Evolutionary conservation across 805 yeast genomes (phyloP).

Genomic region (Schizosaccharomyces japonicus): DNA sequence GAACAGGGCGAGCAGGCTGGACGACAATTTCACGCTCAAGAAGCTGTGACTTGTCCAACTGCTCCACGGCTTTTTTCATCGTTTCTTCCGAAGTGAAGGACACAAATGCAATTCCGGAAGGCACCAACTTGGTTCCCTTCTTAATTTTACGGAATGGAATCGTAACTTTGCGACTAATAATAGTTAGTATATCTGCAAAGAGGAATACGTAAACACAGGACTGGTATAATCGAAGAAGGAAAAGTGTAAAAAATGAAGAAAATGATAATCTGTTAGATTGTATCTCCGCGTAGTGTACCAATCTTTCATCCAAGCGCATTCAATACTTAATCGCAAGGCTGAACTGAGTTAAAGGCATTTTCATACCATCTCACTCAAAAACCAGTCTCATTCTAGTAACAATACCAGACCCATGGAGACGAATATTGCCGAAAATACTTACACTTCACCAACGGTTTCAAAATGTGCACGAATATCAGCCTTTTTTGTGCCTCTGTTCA

Average conservation of each 20-base stretch:
- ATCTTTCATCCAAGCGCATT: no score
- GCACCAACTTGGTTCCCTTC: slow-evolving; percentile 16
- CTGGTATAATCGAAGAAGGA: slow-evolving; percentile 6
- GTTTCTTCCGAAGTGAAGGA: slow-evolving; percentile 22
- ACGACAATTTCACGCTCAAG: slow-evolving; percentile 12
- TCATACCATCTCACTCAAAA: no score
- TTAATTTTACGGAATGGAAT: slow-evolving; percentile 27
- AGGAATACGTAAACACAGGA: slow-evolving; percentile 2
- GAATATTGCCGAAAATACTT: no score
- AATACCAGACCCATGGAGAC: no score
- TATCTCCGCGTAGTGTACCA: no score
- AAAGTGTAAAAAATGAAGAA: no score
- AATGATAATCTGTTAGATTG: no score
- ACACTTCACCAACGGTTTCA: slow-evolving; percentile 1
- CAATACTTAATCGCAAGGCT: no score
- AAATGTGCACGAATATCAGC: background rate
- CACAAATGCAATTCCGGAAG: slow-evolving; percentile 36
- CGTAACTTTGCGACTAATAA: slow-evolving; percentile 29
- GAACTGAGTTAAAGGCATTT: no score
- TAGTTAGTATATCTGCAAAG: slow-evolving; percentile 10
- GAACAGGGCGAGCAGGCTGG: slow-evolving; percentile 10
- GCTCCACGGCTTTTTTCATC: slow-evolving; percentile 22
- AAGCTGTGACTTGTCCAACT: slow-evolving; percentile 19
- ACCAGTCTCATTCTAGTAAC: no score
- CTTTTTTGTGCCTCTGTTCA: background rate